These are phyloP conservation scores for Arthrobotrys entomopaga DNA, from an alignment of 2,329 filamentous ascomycete species.

Conservation along the genomic window DNA sequence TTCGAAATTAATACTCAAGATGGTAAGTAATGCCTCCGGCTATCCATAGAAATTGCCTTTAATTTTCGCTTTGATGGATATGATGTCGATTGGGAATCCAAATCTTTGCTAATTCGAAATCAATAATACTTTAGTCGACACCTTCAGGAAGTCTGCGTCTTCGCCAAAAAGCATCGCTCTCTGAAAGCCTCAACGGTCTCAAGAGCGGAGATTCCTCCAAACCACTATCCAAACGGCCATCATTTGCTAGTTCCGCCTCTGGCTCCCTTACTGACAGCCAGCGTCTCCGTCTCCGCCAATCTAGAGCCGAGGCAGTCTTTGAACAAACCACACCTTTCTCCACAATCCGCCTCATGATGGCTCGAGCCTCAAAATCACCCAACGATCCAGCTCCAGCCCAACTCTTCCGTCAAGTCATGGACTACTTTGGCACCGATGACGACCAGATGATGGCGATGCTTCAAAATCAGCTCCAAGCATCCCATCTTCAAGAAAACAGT, in stretches of 20 bases:
- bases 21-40: too few relatives aligned
- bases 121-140: slow-evolving; percentile 16
- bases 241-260: slow-evolving; percentile 17
- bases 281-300: slow-evolving; percentile 28
- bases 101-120: too few relatives aligned
- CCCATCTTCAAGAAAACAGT: slow-evolving; percentile 13
- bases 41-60: too few relatives aligned
- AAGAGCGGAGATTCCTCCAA: slow-evolving; percentile 9
- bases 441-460: slow-evolving; percentile 27
- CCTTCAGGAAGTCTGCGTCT: slow-evolving; percentile 22
- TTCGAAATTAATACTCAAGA: too few relatives aligned
- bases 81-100: too few relatives aligned
- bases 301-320: slow-evolving; percentile 45
- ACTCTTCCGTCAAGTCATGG: slow-evolving; percentile 42
- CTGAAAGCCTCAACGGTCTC: slow-evolving; percentile 25
- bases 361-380: slow-evolving; percentile 34
- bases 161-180: slow-evolving; percentile 25
- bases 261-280: slow-evolving; percentile 41
- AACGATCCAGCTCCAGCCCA: slow-evolving; percentile 32
- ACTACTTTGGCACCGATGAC: slow-evolving; percentile 48
- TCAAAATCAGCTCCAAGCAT: slow-evolving; percentile 22
- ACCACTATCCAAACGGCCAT: slow-evolving; percentile 29
- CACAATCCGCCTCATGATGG: slow-evolving; percentile 50
- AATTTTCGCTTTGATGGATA: too few relatives aligned
- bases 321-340: slow-evolving; percentile 42